A percentile compares a stretch with the other conserved stretches of the same genome.
Evolutionary conservation across 2,329 filamentous ascomycete genomes (phyloP).

Genomic region (Aspergillus aculeatus): DNA sequence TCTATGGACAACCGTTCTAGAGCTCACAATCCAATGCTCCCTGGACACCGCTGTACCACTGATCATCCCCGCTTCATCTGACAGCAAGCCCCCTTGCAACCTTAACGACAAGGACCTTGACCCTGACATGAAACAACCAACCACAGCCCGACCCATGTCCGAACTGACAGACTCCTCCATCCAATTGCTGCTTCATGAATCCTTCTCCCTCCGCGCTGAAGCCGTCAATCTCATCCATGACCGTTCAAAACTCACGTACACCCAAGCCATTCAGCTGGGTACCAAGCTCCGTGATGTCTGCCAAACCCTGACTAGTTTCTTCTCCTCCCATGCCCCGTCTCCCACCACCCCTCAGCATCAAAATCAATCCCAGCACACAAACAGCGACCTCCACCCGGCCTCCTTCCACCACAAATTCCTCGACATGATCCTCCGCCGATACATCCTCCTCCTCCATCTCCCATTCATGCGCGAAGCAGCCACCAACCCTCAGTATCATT

Average conservation of each 20-base stretch:
- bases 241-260: conserved; percentile 12
- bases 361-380: not conserved
- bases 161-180: conserved; percentile 23
- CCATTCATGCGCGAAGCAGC: conserved; percentile 17
- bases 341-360: not conserved
- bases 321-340: not conserved
- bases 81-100: conserved; percentile 22
- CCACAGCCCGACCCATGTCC: conserved; percentile 11
- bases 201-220: conserved; percentile 9
- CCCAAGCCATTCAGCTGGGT: conserved; percentile 16
- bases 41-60: conserved; percentile 15
- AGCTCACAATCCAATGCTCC: conserved; percentile 16
- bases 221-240: conserved; percentile 9
- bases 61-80: conserved; percentile 7
- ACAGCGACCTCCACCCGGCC: not conserved
- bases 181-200: conserved; percentile 19
- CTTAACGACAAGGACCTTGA: conserved; percentile 26
- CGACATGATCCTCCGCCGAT: conserved; percentile 18
- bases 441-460: conserved; percentile 18
- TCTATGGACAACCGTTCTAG: conserved; percentile 21
- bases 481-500: conserved; percentile 17
- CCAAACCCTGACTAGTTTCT: conserved; percentile 9
- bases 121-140: conserved; percentile 16
- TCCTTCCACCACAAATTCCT: conserved; percentile 13
- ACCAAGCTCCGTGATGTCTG: conserved; percentile 16